A percentile compares a stretch with the other conserved stretches of the same genome.
phyloP scores from a whole-genome alignment of 1,284 basidiomycete genomes.

The Athelia sp. region DNA sequence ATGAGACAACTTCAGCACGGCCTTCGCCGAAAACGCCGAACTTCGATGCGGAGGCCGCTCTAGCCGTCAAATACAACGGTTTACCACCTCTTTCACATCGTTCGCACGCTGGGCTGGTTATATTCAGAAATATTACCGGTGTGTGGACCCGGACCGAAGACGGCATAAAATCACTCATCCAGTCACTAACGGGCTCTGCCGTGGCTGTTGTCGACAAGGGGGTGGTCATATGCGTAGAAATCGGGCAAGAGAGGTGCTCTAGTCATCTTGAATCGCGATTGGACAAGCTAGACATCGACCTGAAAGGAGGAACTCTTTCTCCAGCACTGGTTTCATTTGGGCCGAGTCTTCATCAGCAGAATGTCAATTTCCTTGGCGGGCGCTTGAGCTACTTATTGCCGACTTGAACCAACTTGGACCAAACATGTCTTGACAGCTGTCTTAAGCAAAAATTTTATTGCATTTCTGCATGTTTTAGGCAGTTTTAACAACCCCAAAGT shows the following conservation, averaged over 20 bases:
- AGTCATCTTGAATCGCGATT: conserved; percentile 13
- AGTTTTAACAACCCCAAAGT: no score
- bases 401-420: conserved; percentile 59
- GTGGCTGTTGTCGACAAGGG: conserved; percentile 30
- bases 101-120: conserved; percentile 32
- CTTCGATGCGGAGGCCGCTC: conserved; percentile 50
- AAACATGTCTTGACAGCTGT: no score
- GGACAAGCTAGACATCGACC: conserved; percentile 33
- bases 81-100: conserved; percentile 51
- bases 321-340: conserved; percentile 19
- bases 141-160: conserved; percentile 34
- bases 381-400: no score
- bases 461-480: no score
- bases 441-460: no score
- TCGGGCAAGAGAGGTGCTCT: conserved; percentile 12
- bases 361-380: no score
- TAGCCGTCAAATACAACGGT: conserved; percentile 58
- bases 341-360: background rate
- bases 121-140: conserved; percentile 56
- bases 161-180: conserved; percentile 22
- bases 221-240: conserved; percentile 32
- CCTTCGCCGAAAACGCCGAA: conserved; percentile 49
- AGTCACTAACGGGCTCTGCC: conserved; percentile 11
- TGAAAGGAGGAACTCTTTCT: conserved; percentile 49
- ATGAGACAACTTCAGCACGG: conserved; percentile 46